Conservation (phyloP, 495 filamentous ascomycete species). For the Penicillium egyptiacum region DNA sequence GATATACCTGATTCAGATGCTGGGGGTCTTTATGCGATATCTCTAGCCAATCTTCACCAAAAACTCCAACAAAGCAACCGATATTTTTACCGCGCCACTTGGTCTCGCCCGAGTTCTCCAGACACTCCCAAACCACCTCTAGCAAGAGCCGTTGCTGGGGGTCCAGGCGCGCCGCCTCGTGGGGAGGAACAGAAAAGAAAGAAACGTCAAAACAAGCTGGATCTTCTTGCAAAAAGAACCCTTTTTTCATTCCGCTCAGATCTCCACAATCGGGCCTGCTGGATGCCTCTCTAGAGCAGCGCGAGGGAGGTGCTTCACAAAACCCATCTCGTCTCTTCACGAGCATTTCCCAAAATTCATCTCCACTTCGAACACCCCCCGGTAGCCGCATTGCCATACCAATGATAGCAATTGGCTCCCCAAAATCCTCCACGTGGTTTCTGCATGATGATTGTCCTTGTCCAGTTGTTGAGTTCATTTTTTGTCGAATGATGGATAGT, state of each 20-base stretch:
- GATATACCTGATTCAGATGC: slow-evolving; percentile 11
- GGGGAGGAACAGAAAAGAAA: slow-evolving; percentile 38
- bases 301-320: slow-evolving; percentile 30
- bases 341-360: slow-evolving; percentile 44
- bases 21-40: slow-evolving; percentile 20
- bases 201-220: slow-evolving; percentile 29
- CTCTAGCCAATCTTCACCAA: slow-evolving; percentile 33
- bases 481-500: slow-evolving; percentile 4
- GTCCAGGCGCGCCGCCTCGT: slow-evolving; percentile 52
- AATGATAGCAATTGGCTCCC: slow-evolving; percentile 43
- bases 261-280: slow-evolving; percentile 15
- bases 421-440: neutral
- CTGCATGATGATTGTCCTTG: slow-evolving; percentile 12
- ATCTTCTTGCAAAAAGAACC: slow-evolving; percentile 49
- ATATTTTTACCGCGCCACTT: slow-evolving; percentile 43
- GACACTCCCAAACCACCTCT: slow-evolving; percentile 44
- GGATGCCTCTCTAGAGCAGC: slow-evolving; percentile 42
- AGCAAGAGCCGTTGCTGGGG: slow-evolving; percentile 59
- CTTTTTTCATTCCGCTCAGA: slow-evolving; percentile 3
- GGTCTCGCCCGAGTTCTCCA: slow-evolving; percentile 46
- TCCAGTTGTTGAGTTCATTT: slow-evolving; percentile 9
- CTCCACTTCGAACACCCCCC: slow-evolving; percentile 32
- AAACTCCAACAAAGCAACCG: slow-evolving; percentile 49
- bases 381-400: slow-evolving; percentile 50
- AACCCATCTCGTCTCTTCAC: slow-evolving; percentile 35